Evolutionary conservation across 371 early-diverging fungal species (phyloP), one percentile per base, ranked within the genome.

Genomic region (Mucor lusitanicus): DNA sequence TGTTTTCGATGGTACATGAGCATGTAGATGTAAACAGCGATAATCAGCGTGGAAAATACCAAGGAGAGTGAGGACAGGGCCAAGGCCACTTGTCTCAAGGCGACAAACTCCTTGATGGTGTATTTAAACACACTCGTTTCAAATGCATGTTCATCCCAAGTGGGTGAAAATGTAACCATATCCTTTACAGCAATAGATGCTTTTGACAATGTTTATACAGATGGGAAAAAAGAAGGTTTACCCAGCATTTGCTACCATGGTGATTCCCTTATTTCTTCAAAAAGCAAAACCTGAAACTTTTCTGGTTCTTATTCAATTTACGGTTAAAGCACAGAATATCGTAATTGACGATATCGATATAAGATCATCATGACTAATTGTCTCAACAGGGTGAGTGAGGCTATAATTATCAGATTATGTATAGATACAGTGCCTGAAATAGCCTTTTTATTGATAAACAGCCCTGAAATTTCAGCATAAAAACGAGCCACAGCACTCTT

Each of bases 11-110:
- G 55, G 15, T 28, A 40, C 12, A 54, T 17, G 15, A 63, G 39
- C 63, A 63, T 63, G 27, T 63, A 63, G 6, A 63, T 39, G 40
- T 63, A 63, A 9, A 63, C 15, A 37, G 23, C 1, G 9, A 63
- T 40, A 37, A 55, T 63, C 19, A 63, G 17, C 3, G 13, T 28
- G 0, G 55, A 63, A 25, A 39, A 19, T n/a, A 33, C 17, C 1
- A 63, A 39, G 11, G 55, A 54, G 7, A 63, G 21, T 5, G 27
- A 23, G 3, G 61, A 44, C 12, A 46, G 6, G 4, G 28, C 46
- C 4, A 44, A 25, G 4, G 46, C n/a, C 12, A 42, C 46, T 30
- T 44, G 27, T 28, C 61, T n/a, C n/a, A 61, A 19, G 15, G 42
- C 6, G 12, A 61, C 3, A 17, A 61, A 42, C 25, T 61, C 44